Base-by-base conservation (phyloP, 2,329 filamentous ascomycete species). In the Colletotrichum scovillei region DNA sequence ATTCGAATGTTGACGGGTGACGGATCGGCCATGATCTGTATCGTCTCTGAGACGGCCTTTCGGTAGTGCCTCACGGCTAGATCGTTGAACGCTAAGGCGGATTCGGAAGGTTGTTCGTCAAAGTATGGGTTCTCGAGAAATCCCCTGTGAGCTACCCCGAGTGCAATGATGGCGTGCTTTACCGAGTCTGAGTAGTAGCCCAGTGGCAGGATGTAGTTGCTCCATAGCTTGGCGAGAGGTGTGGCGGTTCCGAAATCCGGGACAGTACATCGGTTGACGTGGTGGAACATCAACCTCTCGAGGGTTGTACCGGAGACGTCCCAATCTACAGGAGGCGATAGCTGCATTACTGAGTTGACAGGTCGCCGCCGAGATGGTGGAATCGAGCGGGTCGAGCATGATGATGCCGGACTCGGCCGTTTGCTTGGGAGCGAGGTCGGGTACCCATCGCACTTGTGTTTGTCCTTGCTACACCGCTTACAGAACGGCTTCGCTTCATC, bases 401-500 rank as follows among this genome's bases (percentile, higher is more conserved):
- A 42, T 42, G 38, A 38, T 26, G 35, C 14, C 14, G 38, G 28
- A n/a, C 52, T 68, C 7, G 30, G 49, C 42, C 58, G 56, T 11
- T 55, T 59, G 32, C 19, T 2, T 22, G 46, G 58, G 14, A 28
- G 30, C 19, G n/a, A n/a, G 30, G 38, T 35, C 35, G 57, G 72
- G 52, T 76, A 76, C 1, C 75, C 74, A 53, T 76, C 74, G 53
- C 75, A 76, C n/a, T 71, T 69, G 22, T 72, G 62, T 9, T 58
- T 63, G 30, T 46, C 57, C 28, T 42, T 69, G 59, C 24, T 67
- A 52, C 75, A 76, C 2, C 69, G 67, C 28, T 56, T 63, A 62
- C 75, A 76, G 12, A 63, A 32, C 2, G 75, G 74, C 19, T 74
- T 75, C 11, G 46, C 56, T 55, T 76, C 75, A 26, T 76, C 75